A percentile compares a stretch with the other conserved stretches of the same genome.
Conservation (phyloP, 2,329 filamentous ascomycete genomes). For the Penicillium sp. region DNA sequence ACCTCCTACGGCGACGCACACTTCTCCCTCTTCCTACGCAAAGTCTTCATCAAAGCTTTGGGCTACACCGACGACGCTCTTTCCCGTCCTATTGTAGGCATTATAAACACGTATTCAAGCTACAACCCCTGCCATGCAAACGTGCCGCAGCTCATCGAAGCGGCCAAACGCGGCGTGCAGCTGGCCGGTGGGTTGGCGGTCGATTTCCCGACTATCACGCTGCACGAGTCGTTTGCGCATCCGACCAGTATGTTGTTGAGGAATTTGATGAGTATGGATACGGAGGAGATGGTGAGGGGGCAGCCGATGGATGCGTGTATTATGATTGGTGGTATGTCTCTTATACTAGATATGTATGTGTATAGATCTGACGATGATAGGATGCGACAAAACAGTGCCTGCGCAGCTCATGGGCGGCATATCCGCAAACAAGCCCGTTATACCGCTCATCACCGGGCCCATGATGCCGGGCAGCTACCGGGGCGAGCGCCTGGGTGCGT, state of each 20-base stretch:
- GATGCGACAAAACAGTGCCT: slow-evolving; percentile 71
- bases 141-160: slow-evolving; percentile 66
- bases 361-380: no score
- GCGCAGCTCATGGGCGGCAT: slow-evolving; percentile 74
- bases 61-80: slow-evolving; percentile 70
- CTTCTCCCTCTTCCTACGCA: slow-evolving; percentile 70
- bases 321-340: slow-evolving; percentile 63
- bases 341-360: no score
- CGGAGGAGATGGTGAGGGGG: slow-evolving; percentile 71
- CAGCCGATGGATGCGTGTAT: slow-evolving; percentile 67
- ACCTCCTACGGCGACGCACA: slow-evolving; percentile 69
- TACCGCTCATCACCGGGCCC: slow-evolving; percentile 66
- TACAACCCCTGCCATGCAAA: slow-evolving; percentile 75
- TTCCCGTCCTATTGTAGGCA: slow-evolving; percentile 65
- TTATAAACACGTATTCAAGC: slow-evolving; percentile 68
- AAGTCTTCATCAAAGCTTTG: slow-evolving; percentile 73
- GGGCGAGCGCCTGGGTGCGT: slow-evolving; percentile 64
- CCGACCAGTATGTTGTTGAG: slow-evolving; percentile 72
- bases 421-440: slow-evolving; percentile 67
- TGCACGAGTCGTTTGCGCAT: slow-evolving; percentile 65
- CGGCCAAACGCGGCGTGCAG: slow-evolving; percentile 64
- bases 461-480: slow-evolving; percentile 70
- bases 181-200: slow-evolving; percentile 64
- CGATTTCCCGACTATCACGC: slow-evolving; percentile 69
- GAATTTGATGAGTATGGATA: slow-evolving; percentile 76